Evolutionary conservation across 495 filamentous ascomycete genomes (phyloP).

Genomic region (Thozetella sp.): DNA sequence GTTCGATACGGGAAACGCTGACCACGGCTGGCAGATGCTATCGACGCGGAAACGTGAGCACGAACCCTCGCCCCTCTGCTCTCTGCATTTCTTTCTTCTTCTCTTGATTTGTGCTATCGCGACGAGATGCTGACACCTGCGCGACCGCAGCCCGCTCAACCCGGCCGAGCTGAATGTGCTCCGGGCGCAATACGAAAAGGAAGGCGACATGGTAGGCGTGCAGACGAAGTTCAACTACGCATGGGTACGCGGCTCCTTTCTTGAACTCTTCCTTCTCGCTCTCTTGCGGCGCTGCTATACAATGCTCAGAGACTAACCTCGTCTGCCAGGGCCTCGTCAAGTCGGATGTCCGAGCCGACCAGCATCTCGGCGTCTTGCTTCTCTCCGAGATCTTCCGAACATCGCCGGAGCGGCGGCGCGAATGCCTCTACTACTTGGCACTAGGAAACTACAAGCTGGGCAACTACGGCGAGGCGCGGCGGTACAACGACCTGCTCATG

Average conservation of each 20-base stretch:
- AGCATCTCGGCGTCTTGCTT: constrained; percentile 92
- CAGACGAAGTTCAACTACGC: constrained; percentile 99
- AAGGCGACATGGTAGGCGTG: constrained; percentile 92
- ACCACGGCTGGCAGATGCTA: constrained; percentile 69
- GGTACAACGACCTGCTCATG: constrained; percentile 90
- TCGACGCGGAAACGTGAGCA: constrained; percentile 92
- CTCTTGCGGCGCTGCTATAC: neutral
- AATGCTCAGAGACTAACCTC: too few species aligned
- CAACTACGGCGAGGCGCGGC: constrained; percentile 90
- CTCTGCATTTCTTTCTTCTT: neutral
- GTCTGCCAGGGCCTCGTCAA: constrained; percentile 88
- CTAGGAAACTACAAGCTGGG: constrained; percentile 97
- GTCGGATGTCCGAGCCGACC: constrained; percentile 77
- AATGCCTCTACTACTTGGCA: constrained; percentile 97
- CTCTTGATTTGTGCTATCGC: constrained; percentile 10
- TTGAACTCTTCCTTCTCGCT: neutral
- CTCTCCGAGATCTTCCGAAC: constrained; percentile 96
- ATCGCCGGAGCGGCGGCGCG: constrained; percentile 85
- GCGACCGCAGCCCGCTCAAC: constrained; percentile 72
- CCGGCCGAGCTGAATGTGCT: constrained; percentile 88
- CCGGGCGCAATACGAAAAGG: constrained; percentile 91
- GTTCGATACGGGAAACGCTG: constrained; percentile 4
- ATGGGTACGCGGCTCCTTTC: constrained; percentile 65
- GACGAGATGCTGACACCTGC: neutral
- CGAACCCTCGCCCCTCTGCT: neutral